phyloP scores from a whole-genome alignment of 768 basidiomycete genomes.

The Erythrobasidium yunnanense region DNA sequence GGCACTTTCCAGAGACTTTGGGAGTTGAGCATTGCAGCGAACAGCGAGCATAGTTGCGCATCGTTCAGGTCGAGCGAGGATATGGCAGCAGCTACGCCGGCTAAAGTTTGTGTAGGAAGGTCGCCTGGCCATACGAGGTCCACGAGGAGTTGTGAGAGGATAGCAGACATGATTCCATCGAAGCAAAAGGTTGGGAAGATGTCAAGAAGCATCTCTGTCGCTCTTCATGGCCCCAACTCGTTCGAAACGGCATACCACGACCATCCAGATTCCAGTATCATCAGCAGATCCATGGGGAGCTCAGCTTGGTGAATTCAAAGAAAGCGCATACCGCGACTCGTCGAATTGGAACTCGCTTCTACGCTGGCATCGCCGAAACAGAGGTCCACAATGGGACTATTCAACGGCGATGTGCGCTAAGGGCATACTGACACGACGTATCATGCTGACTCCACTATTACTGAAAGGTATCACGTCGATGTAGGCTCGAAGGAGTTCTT shows the following conservation, averaged over 20 bases:
- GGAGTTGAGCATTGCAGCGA: slow-evolving; percentile 5
- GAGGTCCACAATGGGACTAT: slow-evolving; percentile 26
- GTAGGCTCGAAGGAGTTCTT: slow-evolving; percentile 16
- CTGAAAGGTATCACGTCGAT: slow-evolving; percentile 18
- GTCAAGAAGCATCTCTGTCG: no score
- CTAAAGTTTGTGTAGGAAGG: background rate
- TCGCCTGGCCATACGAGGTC: background rate
- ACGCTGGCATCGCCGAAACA: slow-evolving; percentile 16
- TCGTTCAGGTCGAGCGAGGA: slow-evolving; percentile 1
- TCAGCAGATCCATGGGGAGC: background rate
- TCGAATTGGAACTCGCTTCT: slow-evolving; percentile 26
- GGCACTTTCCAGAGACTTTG: background rate
- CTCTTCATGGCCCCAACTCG: background rate
- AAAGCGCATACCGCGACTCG: background rate
- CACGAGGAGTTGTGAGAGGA: no score
- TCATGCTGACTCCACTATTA: background rate
- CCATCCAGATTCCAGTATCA: background rate
- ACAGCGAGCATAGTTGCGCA: background rate
- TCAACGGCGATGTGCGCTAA: slow-evolving; percentile 10
- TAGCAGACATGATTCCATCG: no score
- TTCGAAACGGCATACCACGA: background rate
- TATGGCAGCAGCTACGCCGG: slow-evolving; percentile 1
- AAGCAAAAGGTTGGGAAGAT: no score
- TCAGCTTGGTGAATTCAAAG: slow-evolving; percentile 17
- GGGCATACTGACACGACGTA: no score